These are phyloP conservation scores for Leptographium flavum DNA, from an alignment of 2,329 filamentous ascomycete genomes.

Conservation along the genomic window DNA sequence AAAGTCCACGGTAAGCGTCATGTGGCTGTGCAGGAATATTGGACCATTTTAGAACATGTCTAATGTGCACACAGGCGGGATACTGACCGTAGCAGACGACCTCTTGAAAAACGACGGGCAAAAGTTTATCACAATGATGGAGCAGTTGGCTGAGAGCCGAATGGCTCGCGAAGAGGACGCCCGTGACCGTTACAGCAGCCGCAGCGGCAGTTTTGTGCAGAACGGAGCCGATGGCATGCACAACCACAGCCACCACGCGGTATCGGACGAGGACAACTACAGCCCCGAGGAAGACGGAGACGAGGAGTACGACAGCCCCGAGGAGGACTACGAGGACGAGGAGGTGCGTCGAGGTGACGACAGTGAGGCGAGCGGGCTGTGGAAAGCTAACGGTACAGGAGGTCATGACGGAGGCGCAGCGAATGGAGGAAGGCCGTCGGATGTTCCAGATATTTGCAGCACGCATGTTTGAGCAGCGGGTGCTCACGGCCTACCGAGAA, in stretches of 20 bases:
- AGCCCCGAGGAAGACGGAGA: constrained; percentile 34
- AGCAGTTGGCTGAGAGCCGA: constrained; percentile 89
- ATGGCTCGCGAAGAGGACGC: constrained; percentile 96
- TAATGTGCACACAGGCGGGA: constrained; percentile 53
- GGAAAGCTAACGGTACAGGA: constrained; percentile 45
- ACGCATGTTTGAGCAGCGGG: constrained; percentile 96
- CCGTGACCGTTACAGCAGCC: constrained; percentile 47
- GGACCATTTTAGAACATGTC: not conserved
- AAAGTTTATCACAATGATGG: constrained; percentile 99
- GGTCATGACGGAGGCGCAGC: constrained; percentile 92
- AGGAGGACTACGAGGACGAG: constrained; percentile 63
- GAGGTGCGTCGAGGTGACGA: no score
- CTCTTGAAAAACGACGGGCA: constrained; percentile 97
- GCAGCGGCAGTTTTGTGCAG: constrained; percentile 32
- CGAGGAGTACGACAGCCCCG: constrained; percentile 49
- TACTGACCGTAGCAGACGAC: constrained; percentile 96
- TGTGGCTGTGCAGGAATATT: no score
- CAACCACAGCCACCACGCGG: constrained; percentile 53
- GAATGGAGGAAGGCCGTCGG: constrained; percentile 93
- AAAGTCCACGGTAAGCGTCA: constrained; percentile 69
- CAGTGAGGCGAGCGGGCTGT: not conserved
- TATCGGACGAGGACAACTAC: constrained; percentile 44
- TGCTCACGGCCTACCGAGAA: constrained; percentile 92
- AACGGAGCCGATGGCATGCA: constrained; percentile 43
- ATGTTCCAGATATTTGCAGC: constrained; percentile 99